Evolutionary conservation across 805 yeast genomes (phyloP).

Genomic region (Metschnikowia reukaufii): DNA sequence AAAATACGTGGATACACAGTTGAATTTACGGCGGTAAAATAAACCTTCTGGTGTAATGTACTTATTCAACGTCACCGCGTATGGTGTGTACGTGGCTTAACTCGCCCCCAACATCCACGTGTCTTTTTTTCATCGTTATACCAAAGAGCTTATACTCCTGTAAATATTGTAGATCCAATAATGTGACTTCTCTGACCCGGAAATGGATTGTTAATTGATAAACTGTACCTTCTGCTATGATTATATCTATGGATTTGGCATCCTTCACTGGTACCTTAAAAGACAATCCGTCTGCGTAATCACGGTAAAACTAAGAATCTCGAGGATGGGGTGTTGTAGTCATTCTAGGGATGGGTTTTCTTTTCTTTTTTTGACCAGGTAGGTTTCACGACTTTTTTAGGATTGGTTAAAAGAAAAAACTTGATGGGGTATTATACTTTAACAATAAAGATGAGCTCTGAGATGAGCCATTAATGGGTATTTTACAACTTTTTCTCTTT

Average conservation of each 20-base stretch:
- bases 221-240: conserved; percentile 39
- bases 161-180: conserved; percentile 34
- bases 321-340: conserved; percentile 37
- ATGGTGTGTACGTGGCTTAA: conserved; percentile 34
- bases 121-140: conserved; percentile 31
- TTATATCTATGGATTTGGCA: conserved; percentile 27
- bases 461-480: no score
- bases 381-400: no score
- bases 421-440: no score
- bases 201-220: conserved; percentile 35
- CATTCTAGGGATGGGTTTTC: no score
- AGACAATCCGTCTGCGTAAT: conserved; percentile 30
- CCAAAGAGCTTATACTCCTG: conserved; percentile 39
- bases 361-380: no score
- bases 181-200: conserved; percentile 27
- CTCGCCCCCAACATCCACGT: conserved; percentile 30
- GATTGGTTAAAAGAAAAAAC: no score
- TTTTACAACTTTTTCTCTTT: no score
- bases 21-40: conserved; percentile 35
- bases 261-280: conserved; percentile 29
- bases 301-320: conserved; percentile 31
- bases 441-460: no score
- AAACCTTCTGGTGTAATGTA: conserved; percentile 43
- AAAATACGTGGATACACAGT: conserved; percentile 33
- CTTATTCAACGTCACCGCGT: conserved; percentile 30